A percentile compares a stretch with the other conserved stretches of the same genome.
These are phyloP conservation scores for Stromatinia cepivora DNA, from an alignment of 2,329 filamentous ascomycete species.

Conservation along the genomic window DNA sequence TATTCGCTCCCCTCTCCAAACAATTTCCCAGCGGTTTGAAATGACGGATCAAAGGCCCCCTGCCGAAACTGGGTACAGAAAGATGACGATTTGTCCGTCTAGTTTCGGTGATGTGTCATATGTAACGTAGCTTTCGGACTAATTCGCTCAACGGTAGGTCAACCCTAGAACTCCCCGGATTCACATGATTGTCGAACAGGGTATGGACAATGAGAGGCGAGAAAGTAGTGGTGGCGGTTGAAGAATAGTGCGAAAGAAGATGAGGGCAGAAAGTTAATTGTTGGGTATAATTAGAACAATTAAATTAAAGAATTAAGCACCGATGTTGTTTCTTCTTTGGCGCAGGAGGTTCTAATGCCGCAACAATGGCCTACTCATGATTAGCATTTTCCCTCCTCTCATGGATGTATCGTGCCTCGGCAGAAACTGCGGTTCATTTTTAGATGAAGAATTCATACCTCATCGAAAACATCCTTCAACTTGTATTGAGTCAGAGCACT, in stretches of 20 bases:
- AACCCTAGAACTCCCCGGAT: conserved; percentile 4
- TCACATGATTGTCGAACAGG: conserved; percentile 5
- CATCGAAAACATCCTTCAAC: conserved; percentile 98
- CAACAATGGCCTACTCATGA: conserved; percentile 77
- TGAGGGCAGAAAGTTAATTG: conserved; percentile 8
- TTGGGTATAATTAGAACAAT: conserved; percentile 4
- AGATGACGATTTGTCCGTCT: not conserved
- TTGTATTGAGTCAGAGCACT: conserved; percentile 98
- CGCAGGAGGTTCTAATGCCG: conserved; percentile 83
- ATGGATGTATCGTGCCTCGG: not conserved
- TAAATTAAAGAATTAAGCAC: conserved; percentile 64
- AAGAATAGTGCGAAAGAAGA: not conserved
- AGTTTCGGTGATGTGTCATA: conserved; percentile 4
- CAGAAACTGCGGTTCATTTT: not conserved
- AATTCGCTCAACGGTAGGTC: not conserved
- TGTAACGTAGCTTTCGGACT: conserved; percentile 15
- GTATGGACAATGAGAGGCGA: conserved; percentile 11
- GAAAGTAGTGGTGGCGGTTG: not conserved
- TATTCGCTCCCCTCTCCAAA: not conserved
- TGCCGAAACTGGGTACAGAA: not conserved
- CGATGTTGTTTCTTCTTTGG: conserved; percentile 75
- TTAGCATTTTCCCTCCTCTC: conserved; percentile 71
- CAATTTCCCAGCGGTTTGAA: not conserved
- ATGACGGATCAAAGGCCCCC: not conserved
- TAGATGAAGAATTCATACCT: conserved; percentile 59